Evolutionary conservation across 2,329 filamentous ascomycete species (phyloP), one percentile per base, ranked within the genome.

Genomic region (Tolypocladium inflatum): DNA sequence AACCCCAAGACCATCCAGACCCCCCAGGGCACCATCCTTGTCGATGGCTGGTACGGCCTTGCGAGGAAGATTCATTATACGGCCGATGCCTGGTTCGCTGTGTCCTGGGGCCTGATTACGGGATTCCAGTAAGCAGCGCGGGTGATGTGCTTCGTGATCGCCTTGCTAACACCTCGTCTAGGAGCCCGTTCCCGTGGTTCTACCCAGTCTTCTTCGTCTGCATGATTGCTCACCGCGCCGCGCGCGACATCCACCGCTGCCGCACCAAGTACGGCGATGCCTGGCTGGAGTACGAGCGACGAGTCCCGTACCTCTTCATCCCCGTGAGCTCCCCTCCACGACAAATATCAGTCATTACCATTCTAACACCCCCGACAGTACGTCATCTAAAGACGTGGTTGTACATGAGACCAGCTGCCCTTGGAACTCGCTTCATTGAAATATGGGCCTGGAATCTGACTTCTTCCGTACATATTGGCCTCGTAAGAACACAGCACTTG

Each of bases 101-200:
- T 79, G 55, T 74, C 73, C 6, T 80, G 78, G 78, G 78, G 76
- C n/a, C 65, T 81, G 37, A 73, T 81, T 52, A 80, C 78, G 8
- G 78, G 78, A 1, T 80, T 80, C 59, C 68, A 74, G 71, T 75
- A 64, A 58, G 67, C 8, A 26, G 11, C 8, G 11, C n/a, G 21
- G 19, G 1, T 30, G 5, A 2, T 35, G 48, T 21, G 4, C 3
- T 37, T 52, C 19, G 48, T 37, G 19, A 35, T 48, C 15, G 35
- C 43, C 11, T 53, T n/a, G 30, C 62, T 65, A 55, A 65, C 42
- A 19, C 33, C 21, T 39, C 26, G 2, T n/a, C 50, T 26, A 72
- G 70, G 65, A 90, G 87, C 66, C 89, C 90, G 0, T 93, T 95
- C 74, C 91, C 91, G 0, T 96, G 90, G 90, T 95, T 96, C 73